A percentile compares a stretch with the other conserved stretches of the same genome.
phyloP scores from a whole-genome alignment of 257 asterid genomes.

The Lavandula angustifolia region DNA sequence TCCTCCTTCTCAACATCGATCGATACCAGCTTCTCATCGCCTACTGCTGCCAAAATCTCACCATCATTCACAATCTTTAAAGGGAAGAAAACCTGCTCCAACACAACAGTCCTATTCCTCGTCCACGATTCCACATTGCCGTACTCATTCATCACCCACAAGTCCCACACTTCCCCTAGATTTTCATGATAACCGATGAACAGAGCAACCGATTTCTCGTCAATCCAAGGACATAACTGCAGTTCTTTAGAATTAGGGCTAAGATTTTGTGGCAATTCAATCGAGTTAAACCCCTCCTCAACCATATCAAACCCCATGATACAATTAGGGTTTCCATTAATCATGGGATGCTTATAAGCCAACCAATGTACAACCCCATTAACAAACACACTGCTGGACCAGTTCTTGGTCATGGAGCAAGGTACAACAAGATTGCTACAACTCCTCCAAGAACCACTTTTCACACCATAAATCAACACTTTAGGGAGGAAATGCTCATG shows the following conservation, averaged over 20 bases:
- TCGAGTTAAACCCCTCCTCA: conserved; percentile 37
- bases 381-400: conserved; percentile 43
- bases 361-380: conserved; percentile 48
- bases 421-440: conserved; percentile 30
- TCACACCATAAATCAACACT: conserved; percentile 28
- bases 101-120: conserved; percentile 19
- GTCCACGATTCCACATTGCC: conserved; percentile 43
- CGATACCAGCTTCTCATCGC: conserved; percentile 34
- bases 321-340: conserved; percentile 29
- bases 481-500: conserved; percentile 21
- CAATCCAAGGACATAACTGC: conserved; percentile 30
- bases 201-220: conserved; percentile 37
- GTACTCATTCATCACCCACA: conserved; percentile 44
- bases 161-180: conserved; percentile 37
- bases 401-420: conserved; percentile 35
- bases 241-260: conserved; percentile 24
- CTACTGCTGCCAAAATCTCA: conserved; percentile 27
- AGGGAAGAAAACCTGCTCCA: conserved; percentile 31
- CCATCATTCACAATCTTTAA: conserved; percentile 32
- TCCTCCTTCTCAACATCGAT: conserved; percentile 37
- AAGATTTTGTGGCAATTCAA: conserved; percentile 36
- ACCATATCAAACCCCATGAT: conserved; percentile 43
- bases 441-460: conserved; percentile 40
- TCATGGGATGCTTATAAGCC: conserved; percentile 26
- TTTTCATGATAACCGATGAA: conserved; percentile 28